Evolutionary conservation across 176 grass and related monocot genomes (phyloP).

Genomic region (Luzula sylvatica): DNA sequence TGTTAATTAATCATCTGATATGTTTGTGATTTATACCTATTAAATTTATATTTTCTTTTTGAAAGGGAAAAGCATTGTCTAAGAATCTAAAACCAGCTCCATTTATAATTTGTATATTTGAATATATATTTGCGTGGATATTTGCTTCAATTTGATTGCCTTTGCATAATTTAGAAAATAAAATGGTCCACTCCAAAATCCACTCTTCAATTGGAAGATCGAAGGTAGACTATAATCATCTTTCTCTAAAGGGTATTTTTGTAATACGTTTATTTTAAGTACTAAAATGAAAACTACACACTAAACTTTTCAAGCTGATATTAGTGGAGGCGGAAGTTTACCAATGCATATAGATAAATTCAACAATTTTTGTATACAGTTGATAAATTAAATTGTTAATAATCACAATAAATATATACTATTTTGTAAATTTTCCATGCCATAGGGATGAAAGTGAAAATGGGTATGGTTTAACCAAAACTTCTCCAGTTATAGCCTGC

Average conservation of each 20-base stretch:
- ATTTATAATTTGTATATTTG: slow-evolving; percentile 28
- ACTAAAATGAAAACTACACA: slow-evolving; percentile 25
- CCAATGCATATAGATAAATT: slow-evolving; percentile 76
- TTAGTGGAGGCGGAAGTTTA: slow-evolving; percentile 87
- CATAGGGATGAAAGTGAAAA: slow-evolving; percentile 80
- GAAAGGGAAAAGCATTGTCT: slow-evolving; percentile 61
- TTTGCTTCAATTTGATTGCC: slow-evolving; percentile 53
- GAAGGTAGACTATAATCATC: slow-evolving; percentile 47
- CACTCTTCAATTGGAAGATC: slow-evolving; percentile 75
- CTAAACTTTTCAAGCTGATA: slow-evolving; percentile 67
- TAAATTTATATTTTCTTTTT: too few relatives aligned
- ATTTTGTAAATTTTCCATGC: slow-evolving; percentile 43
- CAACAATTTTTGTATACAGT: too few relatives aligned
- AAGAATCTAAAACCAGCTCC: slow-evolving; percentile 35
- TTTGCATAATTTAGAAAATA: slow-evolving; percentile 74
- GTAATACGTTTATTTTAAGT: too few relatives aligned
- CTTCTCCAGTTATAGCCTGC: slow-evolving; percentile 74
- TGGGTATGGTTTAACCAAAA: slow-evolving; percentile 92
- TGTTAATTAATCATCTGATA: too few relatives aligned
- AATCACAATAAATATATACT: background rate
- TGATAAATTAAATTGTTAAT: slow-evolving; percentile 7
- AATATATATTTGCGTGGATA: slow-evolving; percentile 61
- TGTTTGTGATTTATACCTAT: too few relatives aligned
- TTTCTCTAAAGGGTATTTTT: too few relatives aligned
- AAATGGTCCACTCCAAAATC: slow-evolving; percentile 75